These are phyloP conservation scores for Salinomyces thailandicus DNA, from an alignment of 2,329 filamentous ascomycete genomes.

Conservation along the genomic window DNA sequence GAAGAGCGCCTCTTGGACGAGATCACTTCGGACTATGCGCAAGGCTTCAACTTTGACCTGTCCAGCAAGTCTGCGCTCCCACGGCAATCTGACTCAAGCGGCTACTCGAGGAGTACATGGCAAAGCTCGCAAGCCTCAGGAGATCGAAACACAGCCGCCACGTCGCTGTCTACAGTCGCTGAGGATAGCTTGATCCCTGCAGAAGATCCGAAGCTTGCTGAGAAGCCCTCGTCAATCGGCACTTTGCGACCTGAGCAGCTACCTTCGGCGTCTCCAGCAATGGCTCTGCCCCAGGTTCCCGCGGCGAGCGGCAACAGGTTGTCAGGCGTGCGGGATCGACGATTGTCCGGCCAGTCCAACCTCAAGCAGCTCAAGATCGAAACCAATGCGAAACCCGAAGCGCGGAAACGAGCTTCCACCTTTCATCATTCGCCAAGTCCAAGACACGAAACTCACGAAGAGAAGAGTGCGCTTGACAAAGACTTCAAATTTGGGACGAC, in stretches of 20 bases:
- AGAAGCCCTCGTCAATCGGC: conserved; percentile 21
- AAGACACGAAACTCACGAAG: conserved; percentile 16
- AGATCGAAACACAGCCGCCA: conserved; percentile 56
- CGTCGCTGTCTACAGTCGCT: conserved; percentile 59
- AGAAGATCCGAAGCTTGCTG: conserved; percentile 23
- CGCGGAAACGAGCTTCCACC: conserved; percentile 22
- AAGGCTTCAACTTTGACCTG: conserved; percentile 64
- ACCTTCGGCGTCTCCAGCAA: conserved; percentile 8
- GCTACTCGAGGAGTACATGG: conserved; percentile 66
- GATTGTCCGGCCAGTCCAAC: conserved; percentile 67
- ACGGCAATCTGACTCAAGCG: conserved; percentile 73
- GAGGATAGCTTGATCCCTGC: conserved; percentile 43
- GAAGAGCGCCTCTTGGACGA: conserved; percentile 59
- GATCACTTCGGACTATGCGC: conserved; percentile 72
- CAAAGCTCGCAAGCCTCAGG: conserved; percentile 52
- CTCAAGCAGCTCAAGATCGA: conserved; percentile 82
- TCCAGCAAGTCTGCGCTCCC: conserved; percentile 58
- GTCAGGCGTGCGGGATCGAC: conserved; percentile 47
- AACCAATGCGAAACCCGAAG: conserved; percentile 42
- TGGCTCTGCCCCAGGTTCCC: conserved; percentile 25
- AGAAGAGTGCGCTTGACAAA: conserved; percentile 11
- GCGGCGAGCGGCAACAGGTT: conserved; percentile 10
- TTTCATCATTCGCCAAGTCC: conserved; percentile 20
- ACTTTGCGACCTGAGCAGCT: conserved; percentile 7
- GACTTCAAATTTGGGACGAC: conserved; percentile 13